Evolutionary conservation across 2,329 filamentous ascomycete species (phyloP), one percentile per base, ranked within the genome.

Genomic region (Zarea fungicola): DNA sequence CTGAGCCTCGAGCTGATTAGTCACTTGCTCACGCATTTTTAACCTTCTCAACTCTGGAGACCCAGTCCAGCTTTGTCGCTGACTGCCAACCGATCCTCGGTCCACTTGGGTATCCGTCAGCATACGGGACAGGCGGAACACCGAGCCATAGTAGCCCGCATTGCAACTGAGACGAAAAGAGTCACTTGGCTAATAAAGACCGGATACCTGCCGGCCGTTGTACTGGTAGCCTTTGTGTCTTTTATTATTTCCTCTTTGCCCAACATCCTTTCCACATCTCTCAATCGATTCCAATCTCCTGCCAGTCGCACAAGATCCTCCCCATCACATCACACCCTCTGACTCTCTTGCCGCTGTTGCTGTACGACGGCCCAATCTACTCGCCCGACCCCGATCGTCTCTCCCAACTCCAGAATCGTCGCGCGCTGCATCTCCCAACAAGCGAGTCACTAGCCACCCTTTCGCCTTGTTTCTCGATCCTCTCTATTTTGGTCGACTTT

Each of bases 21-120:
- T 49, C 46, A 49, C 46, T 43, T 42, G 37, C 39, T 42, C 39
- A 42, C 46, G 39, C 39, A 48, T 35, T 37, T 39, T 42, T 49
- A 36, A 29, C 35, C 46, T 49, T 49, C 39, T 42, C 46, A 18
- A 36, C 39, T 32, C 37, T 41, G 36, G 36, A 18, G 32, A 49
- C 46, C 28, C 19, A 18, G 37, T 41, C 28, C 19, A 18, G 37
- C 34, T 36, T 31, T 42, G 46, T 49, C 39, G 39, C 39, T 35
- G 23, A 42, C 39, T 49, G n/a, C n/a, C n/a, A n/a, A 42, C 46
- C 39, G 45, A 48, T 42, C 46, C 29, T 21, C 8, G 46, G 39
- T 43, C 46, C 46, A 49, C 37, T 42, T 21, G 3, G 3, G 19
- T 13, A 35, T 26, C 44, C 44, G 44, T 48, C 44, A 41, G 36